These are phyloP conservation scores for Auricularia auricula-judae DNA, from an alignment of 768 basidiomycete genomes.

Conservation along the genomic window DNA sequence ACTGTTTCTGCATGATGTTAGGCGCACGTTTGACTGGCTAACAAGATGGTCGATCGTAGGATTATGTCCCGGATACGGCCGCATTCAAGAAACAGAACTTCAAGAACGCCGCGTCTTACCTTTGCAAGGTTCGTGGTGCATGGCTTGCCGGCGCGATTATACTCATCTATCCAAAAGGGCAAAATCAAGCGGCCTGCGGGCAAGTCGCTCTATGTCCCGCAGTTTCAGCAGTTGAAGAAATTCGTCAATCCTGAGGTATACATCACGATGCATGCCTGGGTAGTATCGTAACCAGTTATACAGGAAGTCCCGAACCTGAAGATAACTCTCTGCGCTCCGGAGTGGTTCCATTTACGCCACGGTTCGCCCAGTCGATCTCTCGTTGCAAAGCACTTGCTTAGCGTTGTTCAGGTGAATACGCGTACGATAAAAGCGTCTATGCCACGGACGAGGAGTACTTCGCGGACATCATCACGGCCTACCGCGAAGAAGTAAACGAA, in stretches of 20 bases:
- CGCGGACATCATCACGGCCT: conserved; percentile 35
- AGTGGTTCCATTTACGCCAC: conserved; percentile 61
- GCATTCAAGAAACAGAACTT: conserved; percentile 22
- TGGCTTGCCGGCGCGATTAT: background rate
- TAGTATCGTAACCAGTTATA: background rate
- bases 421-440: conserved; percentile 36
- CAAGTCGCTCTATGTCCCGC: conserved; percentile 49
- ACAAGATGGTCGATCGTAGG: conserved; percentile 6
- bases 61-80: conserved; percentile 24
- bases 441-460: conserved; percentile 46
- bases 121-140: conserved; percentile 15
- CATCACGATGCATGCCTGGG: background rate
- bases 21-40: no score
- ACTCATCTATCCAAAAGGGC: conserved; percentile 24
- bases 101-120: conserved; percentile 21
- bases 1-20: conserved; percentile 15
- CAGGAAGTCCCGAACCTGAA: conserved; percentile 61
- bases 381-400: background rate
- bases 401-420: conserved; percentile 12
- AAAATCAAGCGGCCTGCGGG: conserved; percentile 44
- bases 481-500: conserved; percentile 32
- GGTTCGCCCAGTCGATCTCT: conserved; percentile 48
- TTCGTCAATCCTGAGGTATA: conserved; percentile 44
- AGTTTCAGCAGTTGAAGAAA: conserved; percentile 50
- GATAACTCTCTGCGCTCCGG: conserved; percentile 58